A percentile compares a stretch with the other conserved stretches of the same genome.
Evolutionary conservation across 495 filamentous ascomycete species (phyloP).

Genomic region (Venustampulla echinocandica): DNA sequence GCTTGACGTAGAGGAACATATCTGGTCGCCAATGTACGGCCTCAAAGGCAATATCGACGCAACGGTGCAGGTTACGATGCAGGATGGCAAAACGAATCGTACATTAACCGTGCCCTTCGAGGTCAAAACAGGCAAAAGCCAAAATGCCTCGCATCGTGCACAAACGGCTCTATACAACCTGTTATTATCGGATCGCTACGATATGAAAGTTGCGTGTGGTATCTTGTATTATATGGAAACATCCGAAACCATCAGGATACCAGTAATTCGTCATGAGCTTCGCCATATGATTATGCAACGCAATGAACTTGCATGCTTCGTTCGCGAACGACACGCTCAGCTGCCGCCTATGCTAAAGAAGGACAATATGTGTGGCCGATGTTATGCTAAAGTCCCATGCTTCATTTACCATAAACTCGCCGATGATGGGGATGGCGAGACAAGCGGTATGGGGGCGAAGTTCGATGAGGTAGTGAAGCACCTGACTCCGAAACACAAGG

Average conservation of each 20-base stretch:
- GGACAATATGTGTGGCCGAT: slow-evolving; percentile 65
- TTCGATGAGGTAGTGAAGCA: slow-evolving; percentile 70
- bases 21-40: slow-evolving; percentile 96
- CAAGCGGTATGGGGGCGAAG: slow-evolving; percentile 62
- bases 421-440: slow-evolving; percentile 74
- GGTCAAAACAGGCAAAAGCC: slow-evolving; percentile 83
- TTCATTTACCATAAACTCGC: slow-evolving; percentile 92
- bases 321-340: slow-evolving; percentile 64
- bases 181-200: slow-evolving; percentile 87
- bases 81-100: slow-evolving; percentile 51
- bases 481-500: slow-evolving; percentile 59
- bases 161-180: slow-evolving; percentile 94
- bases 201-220: slow-evolving; percentile 79
- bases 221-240: slow-evolving; percentile 92
- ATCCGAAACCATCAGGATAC: slow-evolving; percentile 74
- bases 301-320: slow-evolving; percentile 78
- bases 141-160: slow-evolving; percentile 70
- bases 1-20: slow-evolving; percentile 91
- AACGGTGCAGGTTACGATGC: slow-evolving; percentile 84
- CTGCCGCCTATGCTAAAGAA: slow-evolving; percentile 81
- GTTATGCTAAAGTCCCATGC: slow-evolving; percentile 81
- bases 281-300: slow-evolving; percentile 93
- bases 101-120: slow-evolving; percentile 86
- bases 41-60: slow-evolving; percentile 97
- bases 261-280: slow-evolving; percentile 73